Conservation (phyloP, 2,329 filamentous ascomycete genomes). For the Colletotrichum sp. region DNA sequence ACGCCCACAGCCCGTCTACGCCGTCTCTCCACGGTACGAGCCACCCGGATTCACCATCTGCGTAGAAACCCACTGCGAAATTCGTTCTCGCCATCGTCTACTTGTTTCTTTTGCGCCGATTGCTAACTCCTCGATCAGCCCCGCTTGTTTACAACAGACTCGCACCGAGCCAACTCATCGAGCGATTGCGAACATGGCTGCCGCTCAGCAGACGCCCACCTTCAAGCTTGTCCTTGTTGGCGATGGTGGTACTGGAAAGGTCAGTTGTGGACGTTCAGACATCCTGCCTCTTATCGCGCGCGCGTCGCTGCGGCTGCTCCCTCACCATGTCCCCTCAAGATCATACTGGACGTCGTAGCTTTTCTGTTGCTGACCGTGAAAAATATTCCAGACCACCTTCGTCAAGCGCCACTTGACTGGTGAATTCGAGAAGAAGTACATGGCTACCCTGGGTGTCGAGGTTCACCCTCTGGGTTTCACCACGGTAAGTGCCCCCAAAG, state of each 20-base stretch:
- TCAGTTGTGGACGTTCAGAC: constrained; percentile 35
- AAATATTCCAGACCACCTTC: constrained; percentile 82
- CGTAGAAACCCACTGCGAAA: constrained; percentile 9
- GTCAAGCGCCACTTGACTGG: constrained; percentile 99
- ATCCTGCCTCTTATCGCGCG: background rate
- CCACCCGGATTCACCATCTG: background rate
- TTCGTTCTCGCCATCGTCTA: constrained; percentile 12
- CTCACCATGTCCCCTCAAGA: background rate
- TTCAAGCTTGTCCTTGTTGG: constrained; percentile 99
- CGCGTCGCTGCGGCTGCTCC: background rate
- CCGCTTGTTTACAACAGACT: constrained; percentile 53
- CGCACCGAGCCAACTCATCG: constrained; percentile 26
- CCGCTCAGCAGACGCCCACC: constrained; percentile 68
- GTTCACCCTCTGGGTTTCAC: constrained; percentile 98
- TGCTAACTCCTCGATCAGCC: constrained; percentile 27
- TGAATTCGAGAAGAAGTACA: constrained; percentile 99
- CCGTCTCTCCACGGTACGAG: background rate
- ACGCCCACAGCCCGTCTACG: background rate
- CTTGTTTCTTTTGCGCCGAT: constrained; percentile 1
- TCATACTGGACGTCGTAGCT: background rate
- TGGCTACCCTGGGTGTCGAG: constrained; percentile 98
- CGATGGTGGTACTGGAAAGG: constrained; percentile 99
- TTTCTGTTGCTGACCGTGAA: constrained; percentile 25
- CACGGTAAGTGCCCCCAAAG: constrained; percentile 73
- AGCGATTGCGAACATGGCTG: constrained; percentile 66